These are phyloP conservation scores for Drechslerella stenobrocha DNA, from an alignment of 2,329 filamentous ascomycete genomes.

Conservation along the genomic window DNA sequence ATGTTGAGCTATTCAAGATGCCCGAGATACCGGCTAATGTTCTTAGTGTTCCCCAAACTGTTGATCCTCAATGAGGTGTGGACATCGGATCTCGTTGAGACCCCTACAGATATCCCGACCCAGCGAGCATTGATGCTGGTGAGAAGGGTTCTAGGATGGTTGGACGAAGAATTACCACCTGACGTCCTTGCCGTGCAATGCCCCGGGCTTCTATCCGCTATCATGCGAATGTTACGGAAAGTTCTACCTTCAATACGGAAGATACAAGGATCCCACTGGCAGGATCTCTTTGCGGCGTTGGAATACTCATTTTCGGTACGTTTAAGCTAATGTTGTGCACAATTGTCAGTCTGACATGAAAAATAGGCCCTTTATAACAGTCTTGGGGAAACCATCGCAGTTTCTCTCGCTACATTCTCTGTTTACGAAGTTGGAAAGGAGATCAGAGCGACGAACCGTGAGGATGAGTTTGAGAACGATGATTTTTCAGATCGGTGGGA, in stretches of 20 bases:
- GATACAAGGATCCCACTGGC: slow-evolving; percentile 89
- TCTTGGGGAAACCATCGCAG: slow-evolving; percentile 37
- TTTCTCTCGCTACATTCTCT: slow-evolving; percentile 27
- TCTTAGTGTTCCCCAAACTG: slow-evolving; percentile 59
- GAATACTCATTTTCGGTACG: slow-evolving; percentile 61
- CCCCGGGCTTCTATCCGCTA: slow-evolving; percentile 55
- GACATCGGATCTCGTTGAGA: slow-evolving; percentile 50
- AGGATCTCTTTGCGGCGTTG: slow-evolving; percentile 60
- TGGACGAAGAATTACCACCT: slow-evolving; percentile 49
- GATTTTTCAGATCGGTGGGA: slow-evolving; percentile 41
- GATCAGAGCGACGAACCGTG: slow-evolving; percentile 37
- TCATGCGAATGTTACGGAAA: slow-evolving; percentile 33
- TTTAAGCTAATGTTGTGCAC: neutral
- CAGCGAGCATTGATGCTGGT: slow-evolving; percentile 50
- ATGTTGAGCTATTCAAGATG: neutral
- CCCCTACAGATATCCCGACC: slow-evolving; percentile 43
- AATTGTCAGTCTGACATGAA: neutral
- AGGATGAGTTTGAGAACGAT: slow-evolving; percentile 41
- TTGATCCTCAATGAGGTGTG: slow-evolving; percentile 61
- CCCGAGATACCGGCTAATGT: slow-evolving; percentile 51
- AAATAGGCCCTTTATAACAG: slow-evolving; percentile 33
- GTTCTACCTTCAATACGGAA: slow-evolving; percentile 75
- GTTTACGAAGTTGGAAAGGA: slow-evolving; percentile 38
- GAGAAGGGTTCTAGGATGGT: slow-evolving; percentile 51
- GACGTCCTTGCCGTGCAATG: slow-evolving; percentile 37